Conservation (phyloP, 805 yeast species). For the Kazachstania bromeliacearum region DNA sequence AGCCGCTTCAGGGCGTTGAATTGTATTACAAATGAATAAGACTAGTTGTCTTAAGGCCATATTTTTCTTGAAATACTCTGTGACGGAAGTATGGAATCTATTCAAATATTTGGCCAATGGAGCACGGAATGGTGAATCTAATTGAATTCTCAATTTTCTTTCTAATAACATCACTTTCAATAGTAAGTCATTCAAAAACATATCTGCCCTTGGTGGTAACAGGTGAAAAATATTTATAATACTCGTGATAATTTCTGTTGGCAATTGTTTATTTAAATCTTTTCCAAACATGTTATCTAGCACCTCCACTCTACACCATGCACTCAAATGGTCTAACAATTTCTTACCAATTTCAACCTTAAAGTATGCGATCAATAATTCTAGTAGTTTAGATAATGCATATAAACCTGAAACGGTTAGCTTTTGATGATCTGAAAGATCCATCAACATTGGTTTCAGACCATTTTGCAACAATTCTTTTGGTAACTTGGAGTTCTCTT, state of each 20-base stretch:
- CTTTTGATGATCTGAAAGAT: slow-evolving; percentile 85
- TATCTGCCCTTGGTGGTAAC: slow-evolving; percentile 84
- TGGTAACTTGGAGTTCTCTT: slow-evolving; percentile 82
- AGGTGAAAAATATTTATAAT: slow-evolving; percentile 85
- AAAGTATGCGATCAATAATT: slow-evolving; percentile 81
- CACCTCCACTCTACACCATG: slow-evolving; percentile 85
- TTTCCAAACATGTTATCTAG: slow-evolving; percentile 69
- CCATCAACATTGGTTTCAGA: slow-evolving; percentile 89
- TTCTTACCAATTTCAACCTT: slow-evolving; percentile 95
- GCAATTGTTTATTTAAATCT: slow-evolving; percentile 69
- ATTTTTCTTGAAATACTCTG: slow-evolving; percentile 58
- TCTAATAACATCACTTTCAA: slow-evolving; percentile 70
- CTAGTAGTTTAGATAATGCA: slow-evolving; percentile 79
- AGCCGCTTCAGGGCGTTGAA: slow-evolving; percentile 24
- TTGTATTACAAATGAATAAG: slow-evolving; percentile 27
- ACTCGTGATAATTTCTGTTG: slow-evolving; percentile 80
- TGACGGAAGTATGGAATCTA: slow-evolving; percentile 68
- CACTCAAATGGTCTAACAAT: slow-evolving; percentile 82
- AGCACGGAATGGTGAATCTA: slow-evolving; percentile 79
- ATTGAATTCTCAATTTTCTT: slow-evolving; percentile 72
- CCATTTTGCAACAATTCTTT: slow-evolving; percentile 94
- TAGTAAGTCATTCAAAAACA: slow-evolving; percentile 82
- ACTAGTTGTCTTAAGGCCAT: slow-evolving; percentile 56
- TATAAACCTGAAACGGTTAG: slow-evolving; percentile 83
- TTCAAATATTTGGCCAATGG: slow-evolving; percentile 83